Base-by-base conservation (phyloP, 2,329 filamentous ascomycete species). In the Tolypocladium tundrense region DNA sequence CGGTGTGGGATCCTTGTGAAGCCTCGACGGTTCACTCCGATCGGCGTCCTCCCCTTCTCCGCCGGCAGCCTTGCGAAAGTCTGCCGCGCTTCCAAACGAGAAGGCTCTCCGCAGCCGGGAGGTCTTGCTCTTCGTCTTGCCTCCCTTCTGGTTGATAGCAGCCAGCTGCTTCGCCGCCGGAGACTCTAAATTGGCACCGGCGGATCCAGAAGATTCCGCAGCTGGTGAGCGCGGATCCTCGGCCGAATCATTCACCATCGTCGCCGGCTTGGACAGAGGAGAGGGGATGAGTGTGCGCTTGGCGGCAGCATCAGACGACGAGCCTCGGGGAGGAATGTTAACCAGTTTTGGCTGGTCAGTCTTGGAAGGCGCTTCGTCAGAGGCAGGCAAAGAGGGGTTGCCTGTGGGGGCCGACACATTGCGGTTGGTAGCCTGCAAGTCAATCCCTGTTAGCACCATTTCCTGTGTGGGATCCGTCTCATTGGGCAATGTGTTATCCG, bases 31-130 rank as follows among this genome's bases (percentile, higher is more conserved):
- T 55, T 73, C 75, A 41, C 61, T 54, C 54, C 70, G 71, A 31
- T 70, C 70, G 56, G 52, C 60, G 35, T 64, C 65, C 50, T 77
- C 83, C 53, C 57, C 61, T 9, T 87, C 86, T 64, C 87, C 82
- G 6, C 82, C 85, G 13, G 85, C 86, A 14, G 86, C 88, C 68
- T 88, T 88, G 61, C 88, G 84, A 53, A 99, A 84, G 69, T 99
- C 94, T 10, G 93, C 90, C 48, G 92, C 90, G 70, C 93, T 97
- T 54, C 94, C 92, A 73, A 99, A 99, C 0, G 94, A 99, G 67
- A 99, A 96, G 0, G 94, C 94, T 65, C 94, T 84, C 57, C 94
- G 85, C 60, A 99, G 78, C 63, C 92, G 82, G 21, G 89, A 92
- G 2, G 88, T 90, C 75, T 97, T 97, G 75, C 87, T 91, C 69